These are phyloP conservation scores for Westerdykella aurantiaca DNA, from an alignment of 2,329 filamentous ascomycete genomes.

Conservation along the genomic window DNA sequence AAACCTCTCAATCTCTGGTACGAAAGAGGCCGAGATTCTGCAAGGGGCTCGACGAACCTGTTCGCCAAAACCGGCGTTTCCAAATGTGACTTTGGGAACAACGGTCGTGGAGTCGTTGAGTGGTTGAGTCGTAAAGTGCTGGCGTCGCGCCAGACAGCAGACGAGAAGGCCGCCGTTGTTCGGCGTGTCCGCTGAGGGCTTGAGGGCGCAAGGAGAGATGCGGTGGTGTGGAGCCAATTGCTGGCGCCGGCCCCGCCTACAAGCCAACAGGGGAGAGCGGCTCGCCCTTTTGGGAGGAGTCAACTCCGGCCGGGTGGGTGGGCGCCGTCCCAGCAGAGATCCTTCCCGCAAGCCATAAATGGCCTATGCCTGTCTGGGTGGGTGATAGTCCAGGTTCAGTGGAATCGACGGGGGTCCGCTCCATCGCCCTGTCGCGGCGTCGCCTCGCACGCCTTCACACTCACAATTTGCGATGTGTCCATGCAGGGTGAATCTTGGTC, in stretches of 20 bases:
- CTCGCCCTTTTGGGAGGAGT: slow-evolving; percentile 1
- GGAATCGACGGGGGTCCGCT: too few species aligned
- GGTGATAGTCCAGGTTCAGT: too few species aligned
- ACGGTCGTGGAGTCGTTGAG: too few species aligned
- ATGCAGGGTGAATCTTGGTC: too few species aligned
- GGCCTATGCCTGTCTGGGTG: too few species aligned
- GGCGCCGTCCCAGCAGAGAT: slow-evolving; percentile 3
- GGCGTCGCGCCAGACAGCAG: slow-evolving; percentile 5
- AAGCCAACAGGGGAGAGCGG: slow-evolving; percentile 5
- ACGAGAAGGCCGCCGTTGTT: slow-evolving; percentile 11
- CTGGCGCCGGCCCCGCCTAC: slow-evolving; percentile 24
- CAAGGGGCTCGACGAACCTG: slow-evolving; percentile 3
- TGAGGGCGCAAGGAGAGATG: background rate
- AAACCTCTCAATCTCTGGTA: background rate
- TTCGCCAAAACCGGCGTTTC: slow-evolving; percentile 3
- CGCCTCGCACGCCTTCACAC: too few species aligned
- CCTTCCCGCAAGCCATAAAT: slow-evolving; percentile 6
- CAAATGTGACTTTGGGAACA: background rate
- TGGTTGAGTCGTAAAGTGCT: background rate
- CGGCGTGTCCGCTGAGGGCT: slow-evolving; percentile 15
- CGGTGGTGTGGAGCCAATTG: slow-evolving; percentile 5
- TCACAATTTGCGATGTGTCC: too few species aligned
- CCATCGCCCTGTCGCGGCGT: too few species aligned
- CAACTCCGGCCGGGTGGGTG: slow-evolving; percentile 6
- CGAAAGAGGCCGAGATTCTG: background rate